Evolutionary conservation across 2,329 filamentous ascomycete species (phyloP), one percentile per base, ranked within the genome.

Genomic region (Claviceps sorghi): DNA sequence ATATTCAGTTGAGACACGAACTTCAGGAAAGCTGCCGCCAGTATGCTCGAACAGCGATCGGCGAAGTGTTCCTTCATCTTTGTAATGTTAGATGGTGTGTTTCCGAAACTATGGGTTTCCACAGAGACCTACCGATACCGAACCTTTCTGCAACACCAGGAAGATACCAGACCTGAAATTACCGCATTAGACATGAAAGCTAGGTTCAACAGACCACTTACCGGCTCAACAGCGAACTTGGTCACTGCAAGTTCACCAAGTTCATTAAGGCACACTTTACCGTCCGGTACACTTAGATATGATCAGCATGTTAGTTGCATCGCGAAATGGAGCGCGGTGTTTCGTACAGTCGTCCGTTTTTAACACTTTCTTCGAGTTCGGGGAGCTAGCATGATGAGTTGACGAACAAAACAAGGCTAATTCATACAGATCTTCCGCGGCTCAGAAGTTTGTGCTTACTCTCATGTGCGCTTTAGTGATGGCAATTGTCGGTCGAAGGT

Each of bases 171-270:
- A 87, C 73, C 72, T 76, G 4, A 5, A 29, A 21, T 10, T 9
- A 17, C 17, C 17, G 43, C 42, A 26, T n/a, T 51, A 26, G 19
- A 42, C 22, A 40, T 22, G 42, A 42, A 13, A 22, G 19, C 13
- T 8, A 50, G 11, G 36, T 30, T 13, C 4, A 15, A 15, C 21
- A 22, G 26, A 36, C 1, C 32, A 70, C 79, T 72, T 58, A 88
- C 91, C 26, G 93, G 93, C 67, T 98, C 93, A 21, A 96, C 93
- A 3, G 93, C 93, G 57, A 97, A 88, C 66, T 98, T 98, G 48
- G 93, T 97, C 5, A 97, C 93, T 34, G 86, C 86, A 40, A 97
- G 75, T 65, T 97, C 93, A 52, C 93, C 93, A 2, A 72, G 70
- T n/a, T 81, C 76, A 62, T 95, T 95, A 51, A 97, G 67, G 62